These are phyloP conservation scores for Solanum hybrid DNA, from an alignment of 305 asterid species.

Conservation along the genomic window DNA sequence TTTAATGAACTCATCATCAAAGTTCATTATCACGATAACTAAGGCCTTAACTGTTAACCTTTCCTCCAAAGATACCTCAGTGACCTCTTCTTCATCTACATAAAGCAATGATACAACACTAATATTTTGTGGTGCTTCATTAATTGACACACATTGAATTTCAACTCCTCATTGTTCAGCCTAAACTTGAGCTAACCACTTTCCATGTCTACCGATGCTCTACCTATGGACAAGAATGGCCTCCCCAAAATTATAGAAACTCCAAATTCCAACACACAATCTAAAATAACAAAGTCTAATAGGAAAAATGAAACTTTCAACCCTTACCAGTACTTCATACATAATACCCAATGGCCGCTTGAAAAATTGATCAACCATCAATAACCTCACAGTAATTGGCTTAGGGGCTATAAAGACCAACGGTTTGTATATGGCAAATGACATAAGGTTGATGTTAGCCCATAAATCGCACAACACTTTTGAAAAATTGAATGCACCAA, in stretches of 20 bases:
- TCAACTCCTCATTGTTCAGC: neutral
- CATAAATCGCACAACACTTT: neutral
- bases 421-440: neutral
- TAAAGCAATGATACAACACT: neutral
- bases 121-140: neutral
- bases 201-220: neutral
- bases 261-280: neutral
- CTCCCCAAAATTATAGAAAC: neutral
- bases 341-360: neutral
- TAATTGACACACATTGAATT: neutral
- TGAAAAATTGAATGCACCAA: neutral
- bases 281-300: neutral
- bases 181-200: neutral
- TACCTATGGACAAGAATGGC: neutral
- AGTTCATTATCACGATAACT: neutral
- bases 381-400: neutral
- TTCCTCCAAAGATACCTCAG: neutral
- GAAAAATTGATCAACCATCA: neutral
- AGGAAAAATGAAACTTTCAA: neutral
- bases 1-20: neutral
- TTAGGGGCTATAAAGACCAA: neutral
- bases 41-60: neutral
- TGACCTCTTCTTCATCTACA: neutral
- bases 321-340: neutral
- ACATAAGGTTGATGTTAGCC: neutral